phyloP scores from a whole-genome alignment of 2,329 filamentous ascomycete species.

The Arthroderma sp. region DNA sequence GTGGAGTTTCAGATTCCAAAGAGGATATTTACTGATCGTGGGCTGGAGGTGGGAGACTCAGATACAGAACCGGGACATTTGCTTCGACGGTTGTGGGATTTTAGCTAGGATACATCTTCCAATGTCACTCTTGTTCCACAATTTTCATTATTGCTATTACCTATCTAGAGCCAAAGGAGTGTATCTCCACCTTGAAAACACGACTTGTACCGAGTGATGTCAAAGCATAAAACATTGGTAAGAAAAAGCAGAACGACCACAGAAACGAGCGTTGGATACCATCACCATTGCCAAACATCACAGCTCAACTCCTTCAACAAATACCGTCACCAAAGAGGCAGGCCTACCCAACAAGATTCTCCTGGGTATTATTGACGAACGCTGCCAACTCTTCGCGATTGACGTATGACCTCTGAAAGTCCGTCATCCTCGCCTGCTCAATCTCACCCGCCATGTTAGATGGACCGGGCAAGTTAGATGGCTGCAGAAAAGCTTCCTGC shows the following conservation, averaged over 20 bases:
- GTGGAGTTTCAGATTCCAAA: constrained; percentile 93
- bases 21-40: constrained; percentile 50
- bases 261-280: too few species aligned
- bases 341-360: too few species aligned
- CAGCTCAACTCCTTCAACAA: too few species aligned
- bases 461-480: too few species aligned
- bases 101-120: constrained; percentile 37
- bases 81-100: constrained; percentile 30
- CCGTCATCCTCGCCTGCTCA: too few species aligned
- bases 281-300: too few species aligned
- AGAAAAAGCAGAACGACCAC: not conserved
- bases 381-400: too few species aligned
- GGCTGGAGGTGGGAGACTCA: constrained; percentile 30
- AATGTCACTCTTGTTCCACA: not conserved
- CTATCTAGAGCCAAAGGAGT: not conserved
- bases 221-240: not conserved
- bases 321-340: too few species aligned
- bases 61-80: constrained; percentile 29
- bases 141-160: not conserved
- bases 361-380: too few species aligned
- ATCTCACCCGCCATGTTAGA: too few species aligned
- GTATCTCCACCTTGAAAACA: not conserved
- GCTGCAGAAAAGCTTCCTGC: too few species aligned
- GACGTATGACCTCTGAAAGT: too few species aligned
- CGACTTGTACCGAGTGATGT: not conserved